These are phyloP conservation scores for Klebsormidium nitens DNA, from an alignment of 139 green algal species.

Conservation along the genomic window DNA sequence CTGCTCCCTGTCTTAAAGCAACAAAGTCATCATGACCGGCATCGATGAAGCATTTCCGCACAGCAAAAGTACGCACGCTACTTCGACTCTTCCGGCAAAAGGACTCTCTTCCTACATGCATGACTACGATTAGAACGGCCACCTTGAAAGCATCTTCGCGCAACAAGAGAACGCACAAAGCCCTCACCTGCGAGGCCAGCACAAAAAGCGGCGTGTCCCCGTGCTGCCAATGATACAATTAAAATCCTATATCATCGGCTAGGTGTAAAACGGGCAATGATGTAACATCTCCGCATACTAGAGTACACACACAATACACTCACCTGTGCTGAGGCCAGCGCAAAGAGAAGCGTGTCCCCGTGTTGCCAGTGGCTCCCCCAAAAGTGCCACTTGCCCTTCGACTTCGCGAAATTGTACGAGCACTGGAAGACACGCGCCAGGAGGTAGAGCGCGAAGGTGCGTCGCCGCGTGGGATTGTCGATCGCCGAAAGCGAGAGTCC, in stretches of 20 bases:
- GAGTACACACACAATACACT: too few species aligned
- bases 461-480: slow-evolving; percentile 31
- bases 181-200: background rate
- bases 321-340: slow-evolving; percentile 7
- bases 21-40: too few species aligned
- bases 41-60: too few species aligned
- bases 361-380: slow-evolving; percentile 23
- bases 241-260: background rate
- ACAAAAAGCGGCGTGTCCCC: background rate
- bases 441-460: slow-evolving; percentile 46
- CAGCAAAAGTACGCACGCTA: too few species aligned
- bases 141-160: slow-evolving; percentile 1
- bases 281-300: background rate
- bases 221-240: background rate
- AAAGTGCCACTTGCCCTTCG: slow-evolving; percentile 26
- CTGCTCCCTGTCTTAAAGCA: too few species aligned
- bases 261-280: background rate
- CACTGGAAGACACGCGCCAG: slow-evolving; percentile 39
- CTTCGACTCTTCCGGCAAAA: too few species aligned
- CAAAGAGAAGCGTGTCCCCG: slow-evolving; percentile 43
- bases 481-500: slow-evolving; percentile 45
- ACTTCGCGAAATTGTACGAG: slow-evolving; percentile 41
- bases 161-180: background rate
- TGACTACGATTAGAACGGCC: too few species aligned
- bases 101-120: too few species aligned